phyloP scores from a whole-genome alignment of 2,329 filamentous ascomycete genomes.

The Pyricularia sp. region DNA sequence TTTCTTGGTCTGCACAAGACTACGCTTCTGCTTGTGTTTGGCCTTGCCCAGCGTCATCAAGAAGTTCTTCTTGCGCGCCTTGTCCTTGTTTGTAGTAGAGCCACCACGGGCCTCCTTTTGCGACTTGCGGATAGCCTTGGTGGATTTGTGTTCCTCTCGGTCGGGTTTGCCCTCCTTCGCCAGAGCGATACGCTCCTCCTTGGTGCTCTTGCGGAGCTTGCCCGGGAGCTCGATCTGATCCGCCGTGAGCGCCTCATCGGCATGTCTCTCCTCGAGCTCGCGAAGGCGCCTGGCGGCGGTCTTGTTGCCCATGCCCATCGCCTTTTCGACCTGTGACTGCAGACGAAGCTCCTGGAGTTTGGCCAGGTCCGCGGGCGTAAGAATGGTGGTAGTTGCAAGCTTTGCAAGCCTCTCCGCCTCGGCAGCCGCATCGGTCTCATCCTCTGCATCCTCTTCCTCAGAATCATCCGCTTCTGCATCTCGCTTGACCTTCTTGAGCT shows the following conservation, averaged over 20 bases:
- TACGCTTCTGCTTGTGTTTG: conserved; percentile 90
- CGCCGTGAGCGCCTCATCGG: conserved; percentile 82
- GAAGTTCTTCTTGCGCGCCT: conserved; percentile 96
- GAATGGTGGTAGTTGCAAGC: conserved; percentile 84
- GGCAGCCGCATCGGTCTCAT: conserved; percentile 28
- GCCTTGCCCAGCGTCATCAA: conserved; percentile 97
- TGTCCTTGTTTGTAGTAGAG: conserved; percentile 95
- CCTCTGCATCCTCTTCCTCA: conserved; percentile 21
- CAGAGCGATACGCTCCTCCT: conserved; percentile 79
- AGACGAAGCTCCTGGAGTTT: conserved; percentile 85
- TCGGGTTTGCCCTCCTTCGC: conserved; percentile 75
- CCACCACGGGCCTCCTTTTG: conserved; percentile 86
- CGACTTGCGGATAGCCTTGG: conserved; percentile 72
- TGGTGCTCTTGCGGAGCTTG: conserved; percentile 71
- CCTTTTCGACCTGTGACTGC: conserved; percentile 60
- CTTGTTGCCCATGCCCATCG: conserved; percentile 30
- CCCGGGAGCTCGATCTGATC: conserved; percentile 86
- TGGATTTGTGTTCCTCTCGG: conserved; percentile 73
- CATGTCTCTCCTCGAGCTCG: conserved; percentile 50
- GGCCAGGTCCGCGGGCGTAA: conserved; percentile 91
- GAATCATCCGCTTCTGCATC: conserved; percentile 14
- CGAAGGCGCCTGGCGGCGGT: conserved; percentile 23
- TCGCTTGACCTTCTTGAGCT: conserved; percentile 42
- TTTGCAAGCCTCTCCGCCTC: conserved; percentile 50
- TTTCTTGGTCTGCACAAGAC: conserved; percentile 75